phyloP scores from a whole-genome alignment of 129 eudicot species.

The Sambucus nigra region DNA sequence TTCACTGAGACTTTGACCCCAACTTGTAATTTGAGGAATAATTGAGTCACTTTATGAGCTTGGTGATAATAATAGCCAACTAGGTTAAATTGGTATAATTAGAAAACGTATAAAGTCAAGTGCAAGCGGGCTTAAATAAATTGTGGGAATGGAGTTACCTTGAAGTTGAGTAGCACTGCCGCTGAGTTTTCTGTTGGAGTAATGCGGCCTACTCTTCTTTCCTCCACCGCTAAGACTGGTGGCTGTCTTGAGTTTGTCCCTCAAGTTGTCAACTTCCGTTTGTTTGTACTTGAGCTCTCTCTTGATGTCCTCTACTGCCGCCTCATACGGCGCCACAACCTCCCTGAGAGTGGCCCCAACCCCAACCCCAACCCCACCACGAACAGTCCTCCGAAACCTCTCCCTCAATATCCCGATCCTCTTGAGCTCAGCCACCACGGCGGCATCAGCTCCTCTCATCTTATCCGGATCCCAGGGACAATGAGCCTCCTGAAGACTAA shows the following conservation, averaged over 20 bases:
- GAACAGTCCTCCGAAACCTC: slow-evolving; percentile 45
- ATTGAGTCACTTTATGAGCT: no score
- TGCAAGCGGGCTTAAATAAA: no score
- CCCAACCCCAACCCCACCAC: slow-evolving; percentile 20
- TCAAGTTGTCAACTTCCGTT: slow-evolving; percentile 46
- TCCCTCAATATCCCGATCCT: slow-evolving; percentile 51
- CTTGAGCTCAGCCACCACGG: slow-evolving; percentile 70
- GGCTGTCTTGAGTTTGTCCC: slow-evolving; percentile 41
- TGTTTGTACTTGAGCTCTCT: slow-evolving; percentile 51
- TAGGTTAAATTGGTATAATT: no score
- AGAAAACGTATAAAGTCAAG: no score
- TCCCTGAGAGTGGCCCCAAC: slow-evolving; percentile 50
- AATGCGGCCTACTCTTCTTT: slow-evolving; percentile 32
- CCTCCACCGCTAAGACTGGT: slow-evolving; percentile 25
- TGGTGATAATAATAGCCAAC: no score
- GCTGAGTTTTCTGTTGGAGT: slow-evolving; percentile 52
- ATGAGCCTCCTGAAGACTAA: slow-evolving; percentile 70
- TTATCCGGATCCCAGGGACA: slow-evolving; percentile 82
- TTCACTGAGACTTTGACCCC: no score
- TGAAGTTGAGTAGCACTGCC: slow-evolving; percentile 54
- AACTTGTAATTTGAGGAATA: no score
- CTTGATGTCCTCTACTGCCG: slow-evolving; percentile 58
- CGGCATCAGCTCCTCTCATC: slow-evolving; percentile 58
- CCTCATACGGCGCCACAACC: slow-evolving; percentile 87
- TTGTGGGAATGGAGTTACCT: slow-evolving; percentile 4